Evolutionary conservation across 78 protist species (phyloP).

Genomic region (slime mould (Dictyostelium discoideum)): DNA sequence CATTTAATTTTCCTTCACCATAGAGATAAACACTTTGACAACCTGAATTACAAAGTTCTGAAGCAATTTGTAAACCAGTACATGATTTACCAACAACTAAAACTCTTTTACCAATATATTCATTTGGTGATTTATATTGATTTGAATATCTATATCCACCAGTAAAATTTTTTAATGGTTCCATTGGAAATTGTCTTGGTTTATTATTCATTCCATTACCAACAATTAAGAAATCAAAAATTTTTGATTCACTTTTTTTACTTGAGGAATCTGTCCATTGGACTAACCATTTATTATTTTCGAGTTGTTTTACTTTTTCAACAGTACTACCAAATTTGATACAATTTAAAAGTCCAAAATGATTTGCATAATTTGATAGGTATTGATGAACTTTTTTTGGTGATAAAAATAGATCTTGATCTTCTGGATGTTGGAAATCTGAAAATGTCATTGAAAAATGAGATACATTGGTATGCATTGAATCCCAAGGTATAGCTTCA

Average conservation of each 20-base stretch:
- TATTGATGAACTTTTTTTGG: background rate
- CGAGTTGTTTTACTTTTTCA: background rate
- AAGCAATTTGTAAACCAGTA: background rate
- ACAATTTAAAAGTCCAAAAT: background rate
- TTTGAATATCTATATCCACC: background rate
- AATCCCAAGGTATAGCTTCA: background rate
- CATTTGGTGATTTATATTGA: background rate
- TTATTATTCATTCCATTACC: background rate
- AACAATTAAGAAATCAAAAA: background rate
- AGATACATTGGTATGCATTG: constrained; percentile 3
- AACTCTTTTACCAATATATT: background rate
- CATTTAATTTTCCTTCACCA: background rate
- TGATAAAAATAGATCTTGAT: background rate
- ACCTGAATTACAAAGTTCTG: background rate
- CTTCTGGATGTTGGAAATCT: constrained; percentile 37
- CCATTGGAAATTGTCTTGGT: background rate
- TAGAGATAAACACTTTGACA: background rate
- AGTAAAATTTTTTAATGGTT: background rate
- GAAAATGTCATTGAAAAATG: background rate
- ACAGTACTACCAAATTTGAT: background rate
- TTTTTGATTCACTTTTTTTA: background rate
- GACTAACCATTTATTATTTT: background rate
- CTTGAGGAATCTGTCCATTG: background rate
- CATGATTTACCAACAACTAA: background rate
- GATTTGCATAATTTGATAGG: background rate